A percentile compares a stretch with the other conserved stretches of the same genome.
phyloP scores from a whole-genome alignment of 352 stramenopile species.

The Globisporangium cystogenes region DNA sequence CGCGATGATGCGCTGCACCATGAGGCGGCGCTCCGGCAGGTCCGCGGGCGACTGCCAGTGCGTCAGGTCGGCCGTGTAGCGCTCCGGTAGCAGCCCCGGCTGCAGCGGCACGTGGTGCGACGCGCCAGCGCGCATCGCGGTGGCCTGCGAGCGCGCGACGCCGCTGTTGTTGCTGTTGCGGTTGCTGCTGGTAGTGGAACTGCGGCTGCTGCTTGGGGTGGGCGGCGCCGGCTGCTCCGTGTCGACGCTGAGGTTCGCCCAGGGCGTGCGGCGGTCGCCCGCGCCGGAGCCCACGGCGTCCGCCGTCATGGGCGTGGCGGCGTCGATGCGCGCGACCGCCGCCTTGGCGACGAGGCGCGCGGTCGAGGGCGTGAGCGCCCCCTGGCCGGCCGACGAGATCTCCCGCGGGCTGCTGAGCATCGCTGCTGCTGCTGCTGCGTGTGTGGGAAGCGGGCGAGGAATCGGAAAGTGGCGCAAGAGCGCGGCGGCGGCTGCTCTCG shows the following conservation, averaged over 20 bases:
- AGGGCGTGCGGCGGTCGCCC: constrained; percentile 30
- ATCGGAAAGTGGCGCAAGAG: constrained; percentile 1
- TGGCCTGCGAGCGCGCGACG: constrained; percentile 6
- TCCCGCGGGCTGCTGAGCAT: constrained; percentile 53
- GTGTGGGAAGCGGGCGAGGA: too few species aligned
- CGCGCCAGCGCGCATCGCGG: constrained; percentile 47
- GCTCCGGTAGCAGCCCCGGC: constrained; percentile 57
- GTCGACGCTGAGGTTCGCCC: constrained; percentile 73
- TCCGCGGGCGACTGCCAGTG: constrained; percentile 84
- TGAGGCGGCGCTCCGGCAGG: constrained; percentile 68
- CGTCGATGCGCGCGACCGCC: constrained; percentile 17
- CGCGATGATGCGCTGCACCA: constrained; percentile 86
- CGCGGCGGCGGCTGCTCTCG: too few species aligned
- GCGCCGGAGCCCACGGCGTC: background rate
- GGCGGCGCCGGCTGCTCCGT: constrained; percentile 17
- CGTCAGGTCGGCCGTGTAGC: constrained; percentile 70
- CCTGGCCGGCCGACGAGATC: constrained; percentile 68
- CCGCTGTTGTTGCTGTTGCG: constrained; percentile 12
- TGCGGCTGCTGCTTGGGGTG: too few species aligned
- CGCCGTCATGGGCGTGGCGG: constrained; percentile 8
- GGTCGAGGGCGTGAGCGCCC: constrained; percentile 58
- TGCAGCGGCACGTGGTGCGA: constrained; percentile 34
- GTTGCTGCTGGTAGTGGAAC: constrained; percentile 13
- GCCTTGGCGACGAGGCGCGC: constrained; percentile 48
- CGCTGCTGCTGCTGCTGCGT: too few species aligned